phyloP scores from a whole-genome alignment of 164 flowering plant genomes.

The Tetracentron sinense region DNA sequence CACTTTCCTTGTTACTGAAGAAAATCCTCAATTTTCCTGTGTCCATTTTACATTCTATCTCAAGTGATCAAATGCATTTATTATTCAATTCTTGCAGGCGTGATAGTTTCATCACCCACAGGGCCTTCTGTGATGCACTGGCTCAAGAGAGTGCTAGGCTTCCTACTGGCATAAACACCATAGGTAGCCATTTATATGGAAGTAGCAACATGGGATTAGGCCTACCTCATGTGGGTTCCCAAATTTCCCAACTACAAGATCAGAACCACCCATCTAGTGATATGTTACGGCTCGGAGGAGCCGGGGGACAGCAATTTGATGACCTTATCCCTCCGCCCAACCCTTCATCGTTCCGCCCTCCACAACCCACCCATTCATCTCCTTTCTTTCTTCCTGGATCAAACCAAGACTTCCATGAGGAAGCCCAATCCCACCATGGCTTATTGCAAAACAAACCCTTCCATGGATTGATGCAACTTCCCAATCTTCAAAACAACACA shows the following conservation, averaged over 20 bases:
- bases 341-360: slow-evolving; percentile 26
- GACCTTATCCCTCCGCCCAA: slow-evolving; percentile 32
- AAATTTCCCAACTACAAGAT: slow-evolving; percentile 37
- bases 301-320: slow-evolving; percentile 37
- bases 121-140: slow-evolving; percentile 91
- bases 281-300: slow-evolving; percentile 43
- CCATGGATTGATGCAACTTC: slow-evolving; percentile 63
- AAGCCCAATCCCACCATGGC: slow-evolving; percentile 30
- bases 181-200: slow-evolving; percentile 57
- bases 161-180: slow-evolving; percentile 46
- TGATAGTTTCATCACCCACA: slow-evolving; percentile 86
- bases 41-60: background rate
- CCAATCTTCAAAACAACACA: slow-evolving; percentile 44
- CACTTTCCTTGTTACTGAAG: slow-evolving; percentile 3
- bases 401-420: slow-evolving; percentile 38
- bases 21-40: background rate
- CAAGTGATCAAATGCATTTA: slow-evolving; percentile 9
- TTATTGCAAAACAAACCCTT: slow-evolving; percentile 33
- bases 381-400: slow-evolving; percentile 31
- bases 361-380: slow-evolving; percentile 22
- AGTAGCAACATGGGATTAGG: slow-evolving; percentile 45
- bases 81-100: slow-evolving; percentile 49
- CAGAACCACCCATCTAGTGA: slow-evolving; percentile 34
- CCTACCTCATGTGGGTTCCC: slow-evolving; percentile 45
- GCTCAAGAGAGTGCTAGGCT: slow-evolving; percentile 82